Evolutionary conservation across 768 basidiomycete genomes (phyloP).

Genomic region (Sistotremastrum niveocremeum): DNA sequence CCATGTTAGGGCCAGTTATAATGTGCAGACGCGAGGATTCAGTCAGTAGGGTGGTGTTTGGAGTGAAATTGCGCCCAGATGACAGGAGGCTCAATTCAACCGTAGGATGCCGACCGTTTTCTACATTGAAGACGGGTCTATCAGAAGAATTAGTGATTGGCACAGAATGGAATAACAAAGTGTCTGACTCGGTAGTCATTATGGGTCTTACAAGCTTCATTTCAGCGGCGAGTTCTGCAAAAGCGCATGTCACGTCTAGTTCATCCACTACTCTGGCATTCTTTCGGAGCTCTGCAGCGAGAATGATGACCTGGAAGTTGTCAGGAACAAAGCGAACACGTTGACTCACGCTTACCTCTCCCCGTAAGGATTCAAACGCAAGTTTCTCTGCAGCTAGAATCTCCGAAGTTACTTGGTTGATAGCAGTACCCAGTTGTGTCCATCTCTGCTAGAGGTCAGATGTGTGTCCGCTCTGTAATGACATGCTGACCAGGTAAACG

Average conservation of each 20-base stretch:
- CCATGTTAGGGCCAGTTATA: conserved; percentile 95
- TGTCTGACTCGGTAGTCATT: conserved; percentile 53
- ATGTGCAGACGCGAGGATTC: conserved; percentile 54
- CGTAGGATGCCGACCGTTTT: conserved; percentile 80
- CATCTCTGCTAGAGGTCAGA: conserved; percentile 21
- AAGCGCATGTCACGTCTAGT: conserved; percentile 71
- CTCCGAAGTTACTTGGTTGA: conserved; percentile 40
- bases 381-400: conserved; percentile 52
- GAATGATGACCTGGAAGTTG: conserved; percentile 41
- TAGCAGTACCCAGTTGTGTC: conserved; percentile 58
- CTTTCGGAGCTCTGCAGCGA: conserved; percentile 42
- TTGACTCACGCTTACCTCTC: conserved; percentile 34
- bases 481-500: conserved; percentile 41
- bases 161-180: background rate
- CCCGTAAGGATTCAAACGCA: conserved; percentile 55
- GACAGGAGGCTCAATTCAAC: conserved; percentile 79
- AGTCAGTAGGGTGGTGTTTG: conserved; percentile 62
- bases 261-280: conserved; percentile 79
- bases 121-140: conserved; percentile 49
- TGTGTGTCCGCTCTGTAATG: too few relatives aligned
- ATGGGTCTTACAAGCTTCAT: conserved; percentile 62
- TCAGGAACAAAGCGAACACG: background rate
- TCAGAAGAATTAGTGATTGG: background rate
- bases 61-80: conserved; percentile 64
- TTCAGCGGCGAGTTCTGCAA: conserved; percentile 68